Evolutionary conservation across 192 early-diverging fungal genomes (phyloP), one percentile per base, ranked within the genome.

Genomic region (Entomortierella parvispora): DNA sequence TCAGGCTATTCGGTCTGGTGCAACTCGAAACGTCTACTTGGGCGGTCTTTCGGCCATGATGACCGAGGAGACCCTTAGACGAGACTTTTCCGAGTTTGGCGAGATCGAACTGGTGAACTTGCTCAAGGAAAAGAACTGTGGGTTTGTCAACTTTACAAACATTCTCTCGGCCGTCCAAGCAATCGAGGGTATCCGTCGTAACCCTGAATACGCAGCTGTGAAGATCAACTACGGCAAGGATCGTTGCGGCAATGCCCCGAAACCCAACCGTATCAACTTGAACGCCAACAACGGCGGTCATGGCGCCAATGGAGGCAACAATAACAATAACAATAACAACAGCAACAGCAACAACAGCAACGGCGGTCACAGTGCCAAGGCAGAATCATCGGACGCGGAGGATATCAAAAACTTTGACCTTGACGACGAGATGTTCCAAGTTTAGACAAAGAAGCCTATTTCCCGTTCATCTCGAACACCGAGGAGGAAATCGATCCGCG

Each of bases 31-130:
- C 69, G 94, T 95, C 17, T 91, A 94, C 79, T 82, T 95, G 62
- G 93, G 93, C 8, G 83, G 84, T 44, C 81, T 94, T 12, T 89
- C 90, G 55, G 87, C 83, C 0, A 53, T 48, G 8, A 84, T 93
- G 8, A 87, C 84, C 15, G 92, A 89, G 58, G 92, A 93, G 18
- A 84, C 85, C 32, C 84, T 96, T 18, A 83, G 86, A 14, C 62
- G 77, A 37, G 95, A 96, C 65, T 96, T 96, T 79, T 59, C 81
- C 8, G 83, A 89, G 42, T 96, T 89, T 85, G 95, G 95, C n/a
- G 93, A 95, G 55, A 91, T 95, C 48, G 95, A 96, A 70, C 56
- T 93, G 51, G 86, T 96, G 55, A 93, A 95, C 82, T 90, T 93
- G 11, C 79, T 95, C 15, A 80, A 80, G 54, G 93, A 95, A 42